Base-by-base conservation (phyloP, 495 filamentous ascomycete species). In the Trypethelium eluteriae region DNA sequence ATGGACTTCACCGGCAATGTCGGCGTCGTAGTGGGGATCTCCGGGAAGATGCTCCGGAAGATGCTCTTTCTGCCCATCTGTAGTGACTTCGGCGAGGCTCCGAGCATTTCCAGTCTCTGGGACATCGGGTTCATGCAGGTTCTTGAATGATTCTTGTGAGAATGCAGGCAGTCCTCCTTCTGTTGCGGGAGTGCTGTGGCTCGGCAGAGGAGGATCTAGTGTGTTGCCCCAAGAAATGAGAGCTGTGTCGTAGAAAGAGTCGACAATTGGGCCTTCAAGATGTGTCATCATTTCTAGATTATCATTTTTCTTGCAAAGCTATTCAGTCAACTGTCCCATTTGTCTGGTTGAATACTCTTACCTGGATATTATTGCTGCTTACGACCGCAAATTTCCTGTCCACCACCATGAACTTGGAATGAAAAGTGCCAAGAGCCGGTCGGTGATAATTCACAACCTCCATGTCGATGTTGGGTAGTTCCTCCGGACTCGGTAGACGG, bases 401-500 rank as follows among this genome's bases (percentile, higher is more conserved):
- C 7, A 93, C 84, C 18, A 92, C 79, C 79, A 89, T 86, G 71
- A 88, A 91, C 69, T 93, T 93, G 64, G 85, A 78, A 74, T 93
- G 89, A 49, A 91, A 88, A 0, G 89, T 93, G 2, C 89, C 89
- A 57, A 93, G 75, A 0, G 88, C 72, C 0, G 87, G 85, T n/a
- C 81, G 81, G 68, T 93, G 89, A 71, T 82, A 91, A 71, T 90
- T 92, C 64, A 90, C 81, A 12, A 91, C 88, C 71, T 89, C 78
- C 61, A 93, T 73, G 71, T 91, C 86, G 38, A 91, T 74, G 68
- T 89, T 81, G 0, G 88, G 88, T 4, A 91, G 86, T 62, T 91
- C 86, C 12, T 81, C 74, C 0, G 83, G 76, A 0, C 79, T 63
- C 0, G 89, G 89, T 5, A 93, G 74, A 36, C 79, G 77, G 4